Evolutionary conservation across 768 basidiomycete species (phyloP), one percentile per base, ranked within the genome.

Genomic region (Rhodosporidiobolus odoratus): DNA sequence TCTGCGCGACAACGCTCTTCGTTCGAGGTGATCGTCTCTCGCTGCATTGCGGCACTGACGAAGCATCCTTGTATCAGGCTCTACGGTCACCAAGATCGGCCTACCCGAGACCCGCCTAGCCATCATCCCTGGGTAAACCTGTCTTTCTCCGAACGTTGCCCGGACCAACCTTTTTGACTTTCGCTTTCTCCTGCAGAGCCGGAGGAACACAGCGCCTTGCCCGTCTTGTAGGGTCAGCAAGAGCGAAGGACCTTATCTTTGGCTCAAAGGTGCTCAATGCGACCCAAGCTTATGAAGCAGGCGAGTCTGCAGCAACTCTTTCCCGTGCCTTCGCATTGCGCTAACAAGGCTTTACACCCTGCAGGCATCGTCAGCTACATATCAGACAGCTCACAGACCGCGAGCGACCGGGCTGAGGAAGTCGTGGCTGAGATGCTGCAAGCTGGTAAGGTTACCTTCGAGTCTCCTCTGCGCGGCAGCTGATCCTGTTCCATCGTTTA

Each of bases 181-280:
- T 53, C n/a, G 27, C 8, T 41, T 13, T 10, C 52, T 27, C 27
- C 30, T 27, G 34, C 69, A 75, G 75, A 57, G 91, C 91, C 30
- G 92, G 92, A 6, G 92, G 91, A 9, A 93, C 92, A 1, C 92
- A 94, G 75, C 85, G 91, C 37, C 85, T 87, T 7, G 85, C 90
- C 6, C 85, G 91, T 37, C 80, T 94, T 23, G 79, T 94, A 43
- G 92, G 92, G 6, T 79, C 87, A 38, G 84, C 91, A 40, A 89
- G 86, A 78, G 89, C 92, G 10, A 94, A 94, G 78, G 88, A 90
- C 74, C 81, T 94, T 32, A 91, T 94, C 58, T 94, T 89, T 79
- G 91, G 90, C 25, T 89, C 87, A 30, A 85, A 88, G 10, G 81
- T 84, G 76, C 77, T 94, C 74, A 84, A 81, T 19, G 89, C 90